A percentile compares a stretch with the other conserved stretches of the same genome.
These are phyloP conservation scores for Tolypocladium guangdongense DNA, from an alignment of 2,329 filamentous ascomycete genomes.

Conservation along the genomic window DNA sequence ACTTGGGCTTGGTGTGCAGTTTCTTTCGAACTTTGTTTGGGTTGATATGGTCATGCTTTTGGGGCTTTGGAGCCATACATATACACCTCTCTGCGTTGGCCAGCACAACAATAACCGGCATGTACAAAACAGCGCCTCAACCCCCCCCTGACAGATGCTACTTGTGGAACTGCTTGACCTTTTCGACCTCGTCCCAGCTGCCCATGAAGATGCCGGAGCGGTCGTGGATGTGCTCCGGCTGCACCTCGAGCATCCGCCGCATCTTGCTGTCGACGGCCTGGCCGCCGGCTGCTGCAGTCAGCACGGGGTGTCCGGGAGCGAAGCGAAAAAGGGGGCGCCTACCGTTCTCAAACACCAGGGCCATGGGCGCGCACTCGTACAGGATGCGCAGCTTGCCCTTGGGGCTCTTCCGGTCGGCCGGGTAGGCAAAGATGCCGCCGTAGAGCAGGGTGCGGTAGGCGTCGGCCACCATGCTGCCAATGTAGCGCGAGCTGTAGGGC, in stretches of 20 bases:
- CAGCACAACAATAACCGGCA: not conserved
- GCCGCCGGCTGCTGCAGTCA: conserved; percentile 59
- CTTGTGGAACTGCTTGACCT: conserved; percentile 74
- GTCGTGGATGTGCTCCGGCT: conserved; percentile 90
- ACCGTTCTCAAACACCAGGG: conserved; percentile 98
- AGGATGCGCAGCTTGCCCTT: conserved; percentile 97
- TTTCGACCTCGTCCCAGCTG: conserved; percentile 89
- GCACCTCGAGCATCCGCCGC: conserved; percentile 78
- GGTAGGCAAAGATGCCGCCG: conserved; percentile 95
- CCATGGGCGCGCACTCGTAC: conserved; percentile 98
- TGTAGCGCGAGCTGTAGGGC: conserved; percentile 91
- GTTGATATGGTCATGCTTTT: not conserved
- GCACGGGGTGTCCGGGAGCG: not conserved
- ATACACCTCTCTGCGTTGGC: not conserved
- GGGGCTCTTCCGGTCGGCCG: conserved; percentile 93
- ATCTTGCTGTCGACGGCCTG: conserved; percentile 87
- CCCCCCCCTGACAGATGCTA: conserved; percentile 15
- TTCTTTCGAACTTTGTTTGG: no score
- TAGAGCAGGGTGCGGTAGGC: conserved; percentile 93
- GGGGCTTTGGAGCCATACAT: not conserved
- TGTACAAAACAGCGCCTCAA: not conserved
- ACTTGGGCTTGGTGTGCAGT: no score
- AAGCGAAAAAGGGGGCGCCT: conserved; percentile 22
- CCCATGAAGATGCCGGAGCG: conserved; percentile 92
- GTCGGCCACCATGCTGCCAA: conserved; percentile 96